Conservation (phyloP, 192 early-diverging fungal species). For the Coemansia sp. region DNA sequence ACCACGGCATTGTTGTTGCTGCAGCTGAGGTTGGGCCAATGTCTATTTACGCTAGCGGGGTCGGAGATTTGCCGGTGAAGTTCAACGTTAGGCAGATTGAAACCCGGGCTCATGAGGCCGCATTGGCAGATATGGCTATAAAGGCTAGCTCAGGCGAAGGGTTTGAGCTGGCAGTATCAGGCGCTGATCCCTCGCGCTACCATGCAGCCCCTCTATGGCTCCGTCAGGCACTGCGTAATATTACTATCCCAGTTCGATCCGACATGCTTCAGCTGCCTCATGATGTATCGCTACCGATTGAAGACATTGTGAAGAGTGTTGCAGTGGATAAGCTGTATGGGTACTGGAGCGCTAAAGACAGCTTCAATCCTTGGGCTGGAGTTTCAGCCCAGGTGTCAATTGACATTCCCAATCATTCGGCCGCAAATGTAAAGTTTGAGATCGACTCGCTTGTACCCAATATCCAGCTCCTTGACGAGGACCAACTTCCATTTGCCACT, state of each 20-base stretch:
- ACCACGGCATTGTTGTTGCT: slow-evolving; percentile 21
- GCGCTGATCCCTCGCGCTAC: slow-evolving; percentile 16
- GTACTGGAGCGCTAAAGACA: slow-evolving; percentile 38
- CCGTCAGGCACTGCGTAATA: slow-evolving; percentile 18
- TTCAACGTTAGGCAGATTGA: slow-evolving; percentile 22
- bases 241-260: slow-evolving; percentile 9
- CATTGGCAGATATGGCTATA: slow-evolving; percentile 20
- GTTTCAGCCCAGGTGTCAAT: slow-evolving; percentile 24
- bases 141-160: slow-evolving; percentile 9
- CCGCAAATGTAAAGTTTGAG: slow-evolving; percentile 23
- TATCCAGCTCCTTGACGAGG: slow-evolving; percentile 20
- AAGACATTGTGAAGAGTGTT: slow-evolving; percentile 18
- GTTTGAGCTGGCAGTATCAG: slow-evolving; percentile 14
- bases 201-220: slow-evolving; percentile 28
- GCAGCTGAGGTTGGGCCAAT: slow-evolving; percentile 22
- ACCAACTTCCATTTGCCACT: slow-evolving; percentile 26
- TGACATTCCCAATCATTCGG: slow-evolving; percentile 28
- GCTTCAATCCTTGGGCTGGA: slow-evolving; percentile 34
- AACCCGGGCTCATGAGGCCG: slow-evolving; percentile 17
- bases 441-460: slow-evolving; percentile 34
- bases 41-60: neutral
- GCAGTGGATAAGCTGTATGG: slow-evolving; percentile 33
- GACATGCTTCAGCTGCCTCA: slow-evolving; percentile 5
- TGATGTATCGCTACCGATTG: slow-evolving; percentile 3
- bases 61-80: slow-evolving; percentile 6